Base-by-base conservation (phyloP, 2,329 filamentous ascomycete species). In the Blastomyces parvus region DNA sequence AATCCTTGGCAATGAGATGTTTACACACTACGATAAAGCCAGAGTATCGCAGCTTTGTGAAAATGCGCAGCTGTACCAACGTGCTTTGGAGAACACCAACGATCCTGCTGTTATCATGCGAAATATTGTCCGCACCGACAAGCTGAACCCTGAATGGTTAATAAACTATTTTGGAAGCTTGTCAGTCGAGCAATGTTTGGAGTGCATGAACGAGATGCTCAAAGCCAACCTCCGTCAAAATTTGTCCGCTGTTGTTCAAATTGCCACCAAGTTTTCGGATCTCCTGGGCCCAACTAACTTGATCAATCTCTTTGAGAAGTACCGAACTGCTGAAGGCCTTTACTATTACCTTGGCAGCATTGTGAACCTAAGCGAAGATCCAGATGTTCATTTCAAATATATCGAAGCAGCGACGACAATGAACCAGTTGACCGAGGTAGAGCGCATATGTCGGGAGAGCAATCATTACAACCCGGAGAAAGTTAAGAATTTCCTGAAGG, bases 401-500 rank as follows among this genome's bases (percentile, higher is more conserved):
- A 96, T 99, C 64, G 93, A 99, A 79, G 91, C 94, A 63, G 94
- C 95, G 40, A 96, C 92, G 30, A 89, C 87, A 73, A 95, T 96
- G 85, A 87, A 88, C 38, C 93, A 99, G 77, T 86, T 96, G 72
- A 92, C 90, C 68, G 94, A 99, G 74, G 94, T 99, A 25, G 93
- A 99, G 82, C 89, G 94, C 62, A 93, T 99, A 72, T 97, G 93
- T 80, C 87, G 95, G 66, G 94, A 99, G 76, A 95, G 88, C 82
- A 91, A 89, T 75, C 83, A 84, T 72, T 93, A 91, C 79, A 93
- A 97, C 75, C 84, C 91, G 0, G 91, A 97, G 77, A 96, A 96
- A 82, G 91, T 97, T 64, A 97, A 97, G 83, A 99, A 99, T 81
- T 99, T 97, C 85, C 81, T 99, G 66, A 99, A 99, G 81, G 95